Percentiles rank a stretch among this genome's conserved stretches.
Conservation (phyloP, 1,284 basidiomycete genomes). For the Earliella scabrosa region DNA sequence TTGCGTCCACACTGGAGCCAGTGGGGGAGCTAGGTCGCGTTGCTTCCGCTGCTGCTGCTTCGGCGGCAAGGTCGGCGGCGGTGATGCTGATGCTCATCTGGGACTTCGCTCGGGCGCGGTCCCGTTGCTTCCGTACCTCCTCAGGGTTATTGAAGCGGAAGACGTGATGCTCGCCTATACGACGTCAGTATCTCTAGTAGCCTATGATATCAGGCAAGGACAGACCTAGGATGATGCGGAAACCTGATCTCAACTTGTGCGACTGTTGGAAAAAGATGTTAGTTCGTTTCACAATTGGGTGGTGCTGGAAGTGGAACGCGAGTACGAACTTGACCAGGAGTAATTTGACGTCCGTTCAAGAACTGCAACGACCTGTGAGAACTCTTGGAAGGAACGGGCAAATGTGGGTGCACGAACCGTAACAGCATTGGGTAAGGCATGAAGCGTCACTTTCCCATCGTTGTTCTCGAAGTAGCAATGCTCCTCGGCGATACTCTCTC, state of each 20-base stretch:
- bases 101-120: slow-evolving; percentile 74
- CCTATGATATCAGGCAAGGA: slow-evolving; percentile 1
- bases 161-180: slow-evolving; percentile 91
- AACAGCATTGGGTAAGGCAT: slow-evolving; percentile 78
- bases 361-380: slow-evolving; percentile 53
- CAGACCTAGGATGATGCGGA: slow-evolving; percentile 91
- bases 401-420: slow-evolving; percentile 56
- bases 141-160: slow-evolving; percentile 98
- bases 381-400: slow-evolving; percentile 11
- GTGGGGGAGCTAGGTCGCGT: slow-evolving; percentile 82
- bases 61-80: slow-evolving; percentile 63
- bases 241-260: slow-evolving; percentile 88
- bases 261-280: no score
- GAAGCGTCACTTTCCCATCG: slow-evolving; percentile 85
- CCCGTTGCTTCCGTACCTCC: slow-evolving; percentile 88
- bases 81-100: slow-evolving; percentile 67
- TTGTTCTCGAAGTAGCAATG: slow-evolving; percentile 92
- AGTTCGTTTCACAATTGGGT: no score
- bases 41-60: slow-evolving; percentile 45
- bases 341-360: slow-evolving; percentile 90
- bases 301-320: not conserved
- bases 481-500: slow-evolving; percentile 88
- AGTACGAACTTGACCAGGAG: slow-evolving; percentile 66
- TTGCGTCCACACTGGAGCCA: slow-evolving; percentile 66
- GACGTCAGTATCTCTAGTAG: slow-evolving; percentile 1